Evolutionary conservation across 306 rosid genomes (phyloP).

Genomic region (Elaeagnus macrophylla): DNA sequence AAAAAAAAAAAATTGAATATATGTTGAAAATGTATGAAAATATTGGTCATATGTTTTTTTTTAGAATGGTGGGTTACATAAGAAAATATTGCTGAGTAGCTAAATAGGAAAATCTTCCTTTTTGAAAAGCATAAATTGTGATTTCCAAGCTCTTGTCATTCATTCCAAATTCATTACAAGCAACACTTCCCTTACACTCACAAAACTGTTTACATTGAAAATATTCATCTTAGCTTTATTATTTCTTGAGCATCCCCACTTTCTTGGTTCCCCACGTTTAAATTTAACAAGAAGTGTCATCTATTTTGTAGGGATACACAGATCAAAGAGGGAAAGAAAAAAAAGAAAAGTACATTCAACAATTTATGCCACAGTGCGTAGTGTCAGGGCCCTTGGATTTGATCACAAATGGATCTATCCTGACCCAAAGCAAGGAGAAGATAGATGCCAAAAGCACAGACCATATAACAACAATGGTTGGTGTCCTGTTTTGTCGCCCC

Average conservation of each 20-base stretch:
- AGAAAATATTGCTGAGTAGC: too few relatives aligned
- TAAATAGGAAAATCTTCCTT: too few relatives aligned
- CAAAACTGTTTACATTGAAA: constrained; percentile 45
- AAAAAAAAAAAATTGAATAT: too few relatives aligned
- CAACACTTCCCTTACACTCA: constrained; percentile 34
- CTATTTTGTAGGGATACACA: constrained; percentile 34
- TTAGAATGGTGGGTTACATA: too few relatives aligned
- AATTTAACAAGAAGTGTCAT: constrained; percentile 27
- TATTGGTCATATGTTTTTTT: too few relatives aligned
- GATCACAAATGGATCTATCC: constrained; percentile 79
- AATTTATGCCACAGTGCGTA: constrained; percentile 81
- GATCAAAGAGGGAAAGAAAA: constrained; percentile 23
- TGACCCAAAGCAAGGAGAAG: constrained; percentile 93
- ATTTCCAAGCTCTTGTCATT: constrained; percentile 18
- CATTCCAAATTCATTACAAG: constrained; percentile 19
- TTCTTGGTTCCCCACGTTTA: constrained; percentile 23
- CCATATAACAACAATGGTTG: constrained; percentile 94
- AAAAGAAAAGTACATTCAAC: constrained; percentile 32
- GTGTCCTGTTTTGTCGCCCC: constrained; percentile 96
- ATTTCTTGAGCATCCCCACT: constrained; percentile 28
- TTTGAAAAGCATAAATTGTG: constrained; percentile 11
- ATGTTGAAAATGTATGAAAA: too few relatives aligned
- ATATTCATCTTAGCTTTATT: constrained; percentile 40
- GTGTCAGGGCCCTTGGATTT: constrained; percentile 87
- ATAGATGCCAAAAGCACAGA: constrained; percentile 88